Base-by-base conservation (phyloP, 2,329 filamentous ascomycete species). In the Trichoderma atroviride region DNA sequence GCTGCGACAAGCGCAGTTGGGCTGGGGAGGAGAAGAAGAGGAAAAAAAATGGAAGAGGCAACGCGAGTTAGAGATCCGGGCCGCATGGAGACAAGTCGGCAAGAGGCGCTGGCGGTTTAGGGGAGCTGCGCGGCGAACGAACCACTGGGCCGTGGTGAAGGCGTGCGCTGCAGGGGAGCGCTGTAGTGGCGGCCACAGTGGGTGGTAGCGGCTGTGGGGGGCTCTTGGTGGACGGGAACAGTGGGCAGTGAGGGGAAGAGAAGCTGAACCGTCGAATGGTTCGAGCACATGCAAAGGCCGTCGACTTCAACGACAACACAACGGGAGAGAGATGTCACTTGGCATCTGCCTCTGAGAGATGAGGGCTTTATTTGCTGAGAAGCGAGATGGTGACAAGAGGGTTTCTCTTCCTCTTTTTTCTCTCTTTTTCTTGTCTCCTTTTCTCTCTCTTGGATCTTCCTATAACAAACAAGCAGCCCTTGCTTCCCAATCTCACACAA, bases 1-100 rank as follows among this genome's bases (percentile, higher is more conserved):
- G 68, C 61, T 60, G 68, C 61, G 68, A 58, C 53, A 67, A 67
- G 64, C 63, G 63, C 64, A 67, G 64, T 29, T 58, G 63, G 64
- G 53, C 31, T 68, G 53, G 24, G 31, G 40, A 58, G 60, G 59
- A 24, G 37, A 19, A 24, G 19, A 27, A 58, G 29, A 53, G 31
- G 43, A 27, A 60, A 22, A 60, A 22, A 69, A 56, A 43, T 43
- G 40, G 40, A 43, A 37, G 50, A 50, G 31, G 50, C 16, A 37
- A 13, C 33, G 13, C 11, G 33, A 47, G 58, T 56, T 63, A 19
- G 31, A 24, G 22, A n/a, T n/a, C 11, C 14, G 19, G 50, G 33
- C n/a, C 33, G 52, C 29, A 40, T 55, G 37, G 40, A 31, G 24
- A 22, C 33, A 64, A 33, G 31, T n/a, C 33, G 37, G 35, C 22